Evolutionary conservation across 1,139 yeast genomes (phyloP), one percentile per base, ranked within the genome.

Genomic region (Eremothecium sinecaudum): DNA sequence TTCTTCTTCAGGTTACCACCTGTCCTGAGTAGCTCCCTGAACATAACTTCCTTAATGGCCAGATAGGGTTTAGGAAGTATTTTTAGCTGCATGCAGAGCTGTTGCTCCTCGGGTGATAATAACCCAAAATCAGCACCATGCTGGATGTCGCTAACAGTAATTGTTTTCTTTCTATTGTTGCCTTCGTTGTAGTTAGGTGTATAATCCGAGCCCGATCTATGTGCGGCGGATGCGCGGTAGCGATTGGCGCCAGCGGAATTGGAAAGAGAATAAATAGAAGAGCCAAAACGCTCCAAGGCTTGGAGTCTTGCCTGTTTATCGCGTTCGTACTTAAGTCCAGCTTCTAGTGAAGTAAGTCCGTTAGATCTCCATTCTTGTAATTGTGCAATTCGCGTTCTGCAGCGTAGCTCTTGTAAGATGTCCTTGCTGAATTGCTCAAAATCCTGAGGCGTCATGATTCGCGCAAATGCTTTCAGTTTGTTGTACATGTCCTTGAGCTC

Each of bases 21-120:
- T 29, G 82, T 79, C 45, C 83, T 75, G 24, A 87, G 65, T 18
- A 93, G 75, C 53, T 87, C 96, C 47, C 92, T 73, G 67, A 90
- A 84, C 38, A 90, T 61, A n/a, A 86, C 78, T 54, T 84, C 94
- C 54, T 90, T 90, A 44, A 90, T 83, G 2, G 94, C 94, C 44
- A 92, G 64, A 53, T 87, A 90, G 2, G 97, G 94, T 55, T 90
- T 90, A 9, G 99, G 98, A 41, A 81, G 62, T 9, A 92, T 79
- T 44, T 94, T 74, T 42, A 90, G 66, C 32, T 78, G 82, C 4
- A 87, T 70, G 61, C 98, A 92, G 29, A 92, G 61, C 40, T 74
- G 76, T 54, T 80, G 90, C 56, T 90, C 99, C 42, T 82, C 95
- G 17, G 76, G 73, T 2, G 93, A 79, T 36, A 90, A 63, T 37